These are phyloP conservation scores for Viola odorata DNA, from an alignment of 345 rosid species.

Conservation along the genomic window DNA sequence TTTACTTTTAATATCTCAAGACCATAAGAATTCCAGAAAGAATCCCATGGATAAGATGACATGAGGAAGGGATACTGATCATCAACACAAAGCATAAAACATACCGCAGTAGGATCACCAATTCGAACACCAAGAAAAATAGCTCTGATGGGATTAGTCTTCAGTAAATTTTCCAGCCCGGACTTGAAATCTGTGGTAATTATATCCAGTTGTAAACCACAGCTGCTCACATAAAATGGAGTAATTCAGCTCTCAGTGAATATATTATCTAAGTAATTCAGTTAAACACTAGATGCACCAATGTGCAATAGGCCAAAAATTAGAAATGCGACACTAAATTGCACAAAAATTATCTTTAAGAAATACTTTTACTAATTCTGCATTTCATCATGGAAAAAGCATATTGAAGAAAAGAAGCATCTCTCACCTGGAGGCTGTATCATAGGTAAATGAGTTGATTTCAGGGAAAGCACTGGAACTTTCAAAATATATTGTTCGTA, in stretches of 20 bases:
- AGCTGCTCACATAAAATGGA: constrained; percentile 39
- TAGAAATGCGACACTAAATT: neutral
- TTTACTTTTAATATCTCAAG: neutral
- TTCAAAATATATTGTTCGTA: constrained; percentile 89
- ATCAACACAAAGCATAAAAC: constrained; percentile 10
- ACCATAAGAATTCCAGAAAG: neutral
- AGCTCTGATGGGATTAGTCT: constrained; percentile 80
- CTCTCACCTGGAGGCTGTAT: constrained; percentile 64
- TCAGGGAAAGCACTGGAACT: constrained; percentile 80
- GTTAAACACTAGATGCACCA: neutral
- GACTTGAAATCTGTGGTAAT: constrained; percentile 86
- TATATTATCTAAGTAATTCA: neutral
- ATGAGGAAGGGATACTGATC: neutral
- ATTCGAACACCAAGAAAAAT: constrained; percentile 96
- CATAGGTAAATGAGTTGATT: constrained; percentile 85
- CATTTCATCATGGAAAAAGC: neutral
- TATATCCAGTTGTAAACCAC: constrained; percentile 73
- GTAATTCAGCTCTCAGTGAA: constrained; percentile 8
- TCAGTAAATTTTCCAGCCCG: constrained; percentile 80
- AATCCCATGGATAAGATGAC: neutral
- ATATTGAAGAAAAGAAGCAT: neutral
- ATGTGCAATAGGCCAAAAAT: constrained; percentile 1
- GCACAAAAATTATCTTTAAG: neutral
- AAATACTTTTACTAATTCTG: neutral
- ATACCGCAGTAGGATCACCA: constrained; percentile 99